phyloP scores from a whole-genome alignment of 108 stramenopile species.

The Cylindrotheca closterium region DNA sequence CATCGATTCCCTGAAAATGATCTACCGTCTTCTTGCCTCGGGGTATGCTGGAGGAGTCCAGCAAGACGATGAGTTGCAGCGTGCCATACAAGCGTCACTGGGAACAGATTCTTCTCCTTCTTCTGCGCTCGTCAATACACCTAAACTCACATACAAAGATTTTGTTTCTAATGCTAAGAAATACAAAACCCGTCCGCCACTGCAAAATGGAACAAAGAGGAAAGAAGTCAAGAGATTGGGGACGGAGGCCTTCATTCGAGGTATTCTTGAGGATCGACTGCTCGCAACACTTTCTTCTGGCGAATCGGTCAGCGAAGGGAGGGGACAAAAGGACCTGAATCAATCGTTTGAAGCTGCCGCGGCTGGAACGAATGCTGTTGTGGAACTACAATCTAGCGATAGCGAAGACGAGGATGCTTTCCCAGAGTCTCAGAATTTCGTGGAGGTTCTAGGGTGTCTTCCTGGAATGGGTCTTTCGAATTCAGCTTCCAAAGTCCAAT shows the following conservation, averaged over 20 bases:
- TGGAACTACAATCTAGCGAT: neutral
- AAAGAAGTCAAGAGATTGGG: neutral
- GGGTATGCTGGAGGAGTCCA: neutral
- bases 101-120: neutral
- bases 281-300: neutral
- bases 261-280: neutral
- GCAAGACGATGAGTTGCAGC: neutral
- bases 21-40: neutral
- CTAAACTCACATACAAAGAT: slow-evolving; percentile 2
- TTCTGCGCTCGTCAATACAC: too few relatives aligned
- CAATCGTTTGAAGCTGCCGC: neutral
- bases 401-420: neutral
- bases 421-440: neutral
- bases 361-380: neutral
- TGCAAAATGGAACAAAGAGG: neutral
- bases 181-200: neutral
- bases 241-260: neutral
- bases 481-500: neutral
- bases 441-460: neutral
- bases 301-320: neutral
- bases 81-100: neutral
- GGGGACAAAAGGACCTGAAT: neutral
- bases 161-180: slow-evolving; percentile 6
- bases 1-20: slow-evolving; percentile 33
- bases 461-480: neutral